A percentile compares a stretch with the other conserved stretches of the same genome.
Evolutionary conservation across 2,329 filamentous ascomycete genomes (phyloP).

Genomic region (Eutypella sp.): DNA sequence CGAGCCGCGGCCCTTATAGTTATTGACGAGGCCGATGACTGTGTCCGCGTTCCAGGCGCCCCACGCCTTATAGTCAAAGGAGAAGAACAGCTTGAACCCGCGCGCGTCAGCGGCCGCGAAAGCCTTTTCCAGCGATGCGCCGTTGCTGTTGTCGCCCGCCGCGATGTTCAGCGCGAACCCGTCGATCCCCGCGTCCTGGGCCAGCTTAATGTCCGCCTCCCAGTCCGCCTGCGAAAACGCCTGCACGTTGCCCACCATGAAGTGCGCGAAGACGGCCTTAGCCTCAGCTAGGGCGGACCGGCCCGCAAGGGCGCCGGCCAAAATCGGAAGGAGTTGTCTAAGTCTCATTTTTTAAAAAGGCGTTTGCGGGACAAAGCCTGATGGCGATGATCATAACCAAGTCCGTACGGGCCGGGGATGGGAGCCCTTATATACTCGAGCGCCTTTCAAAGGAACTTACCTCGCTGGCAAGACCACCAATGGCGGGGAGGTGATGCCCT

Average conservation of each 20-base stretch:
- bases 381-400: neutral
- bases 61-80: constrained; percentile 33
- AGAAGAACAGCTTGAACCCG: constrained; percentile 34
- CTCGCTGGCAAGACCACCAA: too few species aligned
- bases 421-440: too few species aligned
- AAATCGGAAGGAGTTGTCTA: constrained; percentile 1
- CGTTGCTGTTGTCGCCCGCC: constrained; percentile 9
- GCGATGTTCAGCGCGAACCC: constrained; percentile 38
- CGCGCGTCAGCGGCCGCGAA: constrained; percentile 20
- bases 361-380: neutral
- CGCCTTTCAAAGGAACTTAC: too few species aligned
- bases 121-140: constrained; percentile 15
- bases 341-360: constrained; percentile 10
- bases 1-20: constrained; percentile 18
- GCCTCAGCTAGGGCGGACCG: constrained; percentile 5
- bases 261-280: constrained; percentile 13
- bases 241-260: constrained; percentile 10
- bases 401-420: too few species aligned
- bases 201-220: constrained; percentile 26
- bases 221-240: constrained; percentile 7
- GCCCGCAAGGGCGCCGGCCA: constrained; percentile 11
- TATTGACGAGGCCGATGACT: constrained; percentile 22
- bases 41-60: constrained; percentile 22
- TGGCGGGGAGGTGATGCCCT: too few species aligned
- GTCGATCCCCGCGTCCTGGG: constrained; percentile 33